Percentiles rank a stretch among this genome's conserved stretches.
Conservation (phyloP, 805 yeast species). For the Saturnispora saitoi region DNA sequence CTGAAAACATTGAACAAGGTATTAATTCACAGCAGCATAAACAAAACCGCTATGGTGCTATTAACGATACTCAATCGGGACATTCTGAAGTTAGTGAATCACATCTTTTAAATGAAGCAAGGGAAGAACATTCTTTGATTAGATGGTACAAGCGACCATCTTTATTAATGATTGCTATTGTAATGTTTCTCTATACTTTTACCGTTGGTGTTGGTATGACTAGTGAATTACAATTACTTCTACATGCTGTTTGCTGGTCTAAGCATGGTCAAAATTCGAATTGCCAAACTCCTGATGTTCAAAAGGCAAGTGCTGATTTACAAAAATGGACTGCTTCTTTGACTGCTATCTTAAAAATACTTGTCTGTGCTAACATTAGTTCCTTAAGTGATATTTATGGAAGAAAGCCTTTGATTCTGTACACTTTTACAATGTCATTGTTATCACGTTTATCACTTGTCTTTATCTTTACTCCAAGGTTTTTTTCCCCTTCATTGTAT, state of each 20-base stretch:
- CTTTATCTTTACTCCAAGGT: conserved; percentile 19
- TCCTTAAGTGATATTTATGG: conserved; percentile 58
- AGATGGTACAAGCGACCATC: conserved; percentile 55
- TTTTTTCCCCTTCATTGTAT: conserved; percentile 31
- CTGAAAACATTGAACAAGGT: neutral
- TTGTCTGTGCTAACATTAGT: conserved; percentile 57
- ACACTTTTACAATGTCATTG: conserved; percentile 17
- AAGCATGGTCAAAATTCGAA: conserved; percentile 13
- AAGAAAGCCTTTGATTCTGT: conserved; percentile 40
- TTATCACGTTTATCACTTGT: conserved; percentile 13
- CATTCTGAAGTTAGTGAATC: conserved; percentile 11
- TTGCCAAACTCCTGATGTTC: conserved; percentile 36
- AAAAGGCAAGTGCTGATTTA: conserved; percentile 38
- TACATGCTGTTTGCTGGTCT: conserved; percentile 33
- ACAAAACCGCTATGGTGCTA: neutral
- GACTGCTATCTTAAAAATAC: conserved; percentile 36
- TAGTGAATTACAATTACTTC: conserved; percentile 30
- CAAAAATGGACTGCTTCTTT: conserved; percentile 37
- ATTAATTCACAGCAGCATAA: neutral
- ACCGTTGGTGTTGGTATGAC: conserved; percentile 33
- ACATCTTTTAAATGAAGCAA: conserved; percentile 10
- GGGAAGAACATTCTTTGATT: conserved; percentile 15
- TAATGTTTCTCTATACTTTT: conserved; percentile 33
- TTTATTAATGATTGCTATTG: conserved; percentile 35
- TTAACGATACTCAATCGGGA: neutral